Conservation (phyloP, 2,329 filamentous ascomycete species). For the Hypoxylon sp. region DNA sequence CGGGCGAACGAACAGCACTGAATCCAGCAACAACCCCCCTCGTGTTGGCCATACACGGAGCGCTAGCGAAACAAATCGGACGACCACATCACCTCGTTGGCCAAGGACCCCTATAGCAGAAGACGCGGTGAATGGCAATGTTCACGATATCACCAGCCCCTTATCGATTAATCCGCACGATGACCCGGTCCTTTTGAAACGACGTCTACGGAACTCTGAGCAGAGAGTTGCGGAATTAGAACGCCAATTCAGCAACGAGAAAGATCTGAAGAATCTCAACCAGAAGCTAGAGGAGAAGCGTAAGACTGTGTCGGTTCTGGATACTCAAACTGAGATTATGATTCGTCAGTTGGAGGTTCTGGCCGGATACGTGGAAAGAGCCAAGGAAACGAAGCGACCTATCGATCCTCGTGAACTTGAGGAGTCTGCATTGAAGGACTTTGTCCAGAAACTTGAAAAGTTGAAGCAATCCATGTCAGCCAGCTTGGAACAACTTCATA, state of each 20-base stretch:
- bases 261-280: conserved; percentile 80
- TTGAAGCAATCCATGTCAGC: conserved; percentile 71
- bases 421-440: conserved; percentile 90
- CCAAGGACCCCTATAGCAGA: conserved; percentile 75
- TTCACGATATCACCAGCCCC: conserved; percentile 78
- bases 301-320: conserved; percentile 93
- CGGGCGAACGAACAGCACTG: conserved; percentile 87
- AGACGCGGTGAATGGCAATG: conserved; percentile 62
- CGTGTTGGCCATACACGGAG: conserved; percentile 69
- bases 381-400: conserved; percentile 84
- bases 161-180: conserved; percentile 71
- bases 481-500: conserved; percentile 70
- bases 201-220: conserved; percentile 84
- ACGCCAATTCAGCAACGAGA: conserved; percentile 76
- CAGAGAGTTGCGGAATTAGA: conserved; percentile 89
- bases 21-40: conserved; percentile 61
- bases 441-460: conserved; percentile 80
- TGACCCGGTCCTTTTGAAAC: conserved; percentile 76
- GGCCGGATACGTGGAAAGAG: conserved; percentile 87
- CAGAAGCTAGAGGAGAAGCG: conserved; percentile 92
- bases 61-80: conserved; percentile 75
- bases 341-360: conserved; percentile 91
- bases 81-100: conserved; percentile 76
- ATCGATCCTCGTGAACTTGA: conserved; percentile 87
- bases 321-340: conserved; percentile 95